A percentile compares a stretch with the other conserved stretches of the same genome.
Conservation (phyloP, 2,329 filamentous ascomycete genomes). For the Phoma sp. region DNA sequence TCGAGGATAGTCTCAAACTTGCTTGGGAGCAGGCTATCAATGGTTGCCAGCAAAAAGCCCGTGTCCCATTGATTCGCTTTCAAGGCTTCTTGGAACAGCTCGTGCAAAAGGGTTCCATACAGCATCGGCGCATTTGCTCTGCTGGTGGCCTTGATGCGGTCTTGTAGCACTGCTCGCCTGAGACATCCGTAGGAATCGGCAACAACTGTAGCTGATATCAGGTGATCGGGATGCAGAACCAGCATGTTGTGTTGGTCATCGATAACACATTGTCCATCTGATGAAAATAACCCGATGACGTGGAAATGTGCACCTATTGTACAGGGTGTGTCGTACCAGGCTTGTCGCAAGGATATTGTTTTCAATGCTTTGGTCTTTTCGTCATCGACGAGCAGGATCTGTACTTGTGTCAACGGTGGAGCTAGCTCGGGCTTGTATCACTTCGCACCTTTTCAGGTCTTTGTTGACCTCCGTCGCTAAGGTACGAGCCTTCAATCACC, state of each 20-base stretch:
- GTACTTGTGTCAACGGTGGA: constrained; percentile 16
- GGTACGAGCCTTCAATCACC: constrained; percentile 73
- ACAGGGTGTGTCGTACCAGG: constrained; percentile 85
- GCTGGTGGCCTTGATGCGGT: constrained; percentile 89
- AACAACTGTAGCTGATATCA: constrained; percentile 92
- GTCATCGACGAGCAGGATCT: constrained; percentile 84
- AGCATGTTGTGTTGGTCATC: constrained; percentile 85
- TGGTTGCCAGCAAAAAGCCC: constrained; percentile 69
- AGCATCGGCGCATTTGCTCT: constrained; percentile 81
- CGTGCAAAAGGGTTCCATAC: constrained; percentile 92
- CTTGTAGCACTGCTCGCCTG: constrained; percentile 89
- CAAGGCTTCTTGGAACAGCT: constrained; percentile 91
- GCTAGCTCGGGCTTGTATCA: neutral
- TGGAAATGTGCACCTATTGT: constrained; percentile 81
- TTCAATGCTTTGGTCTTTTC: constrained; percentile 73
- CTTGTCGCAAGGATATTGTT: constrained; percentile 78
- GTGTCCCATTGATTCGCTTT: constrained; percentile 82
- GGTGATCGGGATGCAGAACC: constrained; percentile 91
- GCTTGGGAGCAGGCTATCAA: constrained; percentile 72
- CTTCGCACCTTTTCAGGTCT: constrained; percentile 73
- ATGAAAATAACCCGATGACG: constrained; percentile 79
- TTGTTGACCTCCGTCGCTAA: constrained; percentile 66
- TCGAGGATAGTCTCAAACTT: constrained; percentile 91
- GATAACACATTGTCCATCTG: constrained; percentile 76
- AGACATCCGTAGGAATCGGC: constrained; percentile 96